These are phyloP conservation scores for Ophiostoma populinum DNA, from an alignment of 2,329 filamentous ascomycete genomes.

Conservation along the genomic window DNA sequence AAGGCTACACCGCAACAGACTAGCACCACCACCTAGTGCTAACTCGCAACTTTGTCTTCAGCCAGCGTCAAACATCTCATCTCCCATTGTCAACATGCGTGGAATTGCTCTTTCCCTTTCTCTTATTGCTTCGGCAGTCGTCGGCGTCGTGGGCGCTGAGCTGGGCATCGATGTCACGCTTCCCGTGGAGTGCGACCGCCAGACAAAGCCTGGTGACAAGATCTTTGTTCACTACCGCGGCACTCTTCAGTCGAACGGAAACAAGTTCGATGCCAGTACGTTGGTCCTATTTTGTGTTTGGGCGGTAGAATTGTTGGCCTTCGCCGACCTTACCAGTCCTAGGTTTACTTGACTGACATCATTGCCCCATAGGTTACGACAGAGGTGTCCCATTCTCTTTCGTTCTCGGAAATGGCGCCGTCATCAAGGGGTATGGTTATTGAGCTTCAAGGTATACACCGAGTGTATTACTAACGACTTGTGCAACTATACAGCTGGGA, in stretches of 20 bases:
- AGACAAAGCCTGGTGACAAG: conserved; percentile 57
- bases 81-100: conserved; percentile 26
- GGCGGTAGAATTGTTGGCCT: background rate
- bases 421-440: conserved; percentile 65
- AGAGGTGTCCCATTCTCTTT: conserved; percentile 63
- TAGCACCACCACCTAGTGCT: too few relatives aligned
- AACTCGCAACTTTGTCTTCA: too few relatives aligned
- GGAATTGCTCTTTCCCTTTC: conserved; percentile 28
- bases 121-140: conserved; percentile 32
- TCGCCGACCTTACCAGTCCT: background rate
- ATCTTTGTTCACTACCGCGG: conserved; percentile 82
- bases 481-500: conserved; percentile 87
- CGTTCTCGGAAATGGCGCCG: conserved; percentile 59
- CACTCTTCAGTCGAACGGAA: conserved; percentile 54
- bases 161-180: conserved; percentile 65
- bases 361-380: conserved; percentile 29
- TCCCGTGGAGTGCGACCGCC: conserved; percentile 62
- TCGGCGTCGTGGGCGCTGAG: conserved; percentile 33
- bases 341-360: background rate
- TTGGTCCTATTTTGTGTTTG: conserved; percentile 6
- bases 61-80: background rate
- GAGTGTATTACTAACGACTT: too few relatives aligned
- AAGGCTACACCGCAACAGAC: too few relatives aligned
- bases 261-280: conserved; percentile 64
- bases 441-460: too few relatives aligned